Evolutionary conservation across 73 alveolate genomes (phyloP).

Genomic region (Paramecium pentaurelia): DNA sequence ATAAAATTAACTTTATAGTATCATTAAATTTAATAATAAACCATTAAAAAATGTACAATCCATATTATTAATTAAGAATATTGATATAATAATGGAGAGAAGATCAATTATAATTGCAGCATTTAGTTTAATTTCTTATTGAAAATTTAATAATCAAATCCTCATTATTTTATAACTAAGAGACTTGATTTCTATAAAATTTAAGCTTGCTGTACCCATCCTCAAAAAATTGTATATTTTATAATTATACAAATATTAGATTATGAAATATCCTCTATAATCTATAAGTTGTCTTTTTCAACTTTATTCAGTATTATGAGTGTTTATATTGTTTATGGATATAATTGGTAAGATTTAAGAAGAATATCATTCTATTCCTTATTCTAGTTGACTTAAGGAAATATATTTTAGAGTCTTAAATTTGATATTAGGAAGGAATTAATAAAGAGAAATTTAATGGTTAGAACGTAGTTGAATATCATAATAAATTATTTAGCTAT

Average conservation of each 20-base stretch:
- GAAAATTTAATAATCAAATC: not conserved
- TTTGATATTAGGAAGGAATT: slow-evolving; percentile 65
- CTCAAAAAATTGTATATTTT: slow-evolving; percentile 80
- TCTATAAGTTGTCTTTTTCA: slow-evolving; percentile 93
- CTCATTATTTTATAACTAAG: too few species aligned
- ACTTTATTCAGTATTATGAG: slow-evolving; percentile 38
- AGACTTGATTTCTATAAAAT: slow-evolving; percentile 71
- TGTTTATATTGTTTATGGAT: not conserved
- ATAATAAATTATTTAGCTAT: slow-evolving; percentile 35
- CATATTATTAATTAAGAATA: not conserved
- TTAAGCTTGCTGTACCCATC: slow-evolving; percentile 66
- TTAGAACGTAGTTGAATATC: slow-evolving; percentile 71
- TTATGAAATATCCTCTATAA: slow-evolving; percentile 41
- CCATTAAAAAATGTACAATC: not conserved
- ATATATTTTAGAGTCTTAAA: slow-evolving; percentile 66
- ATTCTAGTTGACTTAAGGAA: slow-evolving; percentile 72
- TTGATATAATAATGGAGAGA: not conserved
- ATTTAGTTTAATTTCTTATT: too few species aligned
- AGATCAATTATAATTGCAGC: not conserved
- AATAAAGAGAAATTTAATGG: slow-evolving; percentile 67
- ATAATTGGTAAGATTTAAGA: slow-evolving; percentile 93
- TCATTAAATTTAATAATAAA: not conserved
- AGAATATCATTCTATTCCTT: slow-evolving; percentile 83
- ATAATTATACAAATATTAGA: slow-evolving; percentile 58
- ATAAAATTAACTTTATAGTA: not conserved